Base-by-base conservation (phyloP, 768 basidiomycete species). In the Tulasnella sp. region DNA sequence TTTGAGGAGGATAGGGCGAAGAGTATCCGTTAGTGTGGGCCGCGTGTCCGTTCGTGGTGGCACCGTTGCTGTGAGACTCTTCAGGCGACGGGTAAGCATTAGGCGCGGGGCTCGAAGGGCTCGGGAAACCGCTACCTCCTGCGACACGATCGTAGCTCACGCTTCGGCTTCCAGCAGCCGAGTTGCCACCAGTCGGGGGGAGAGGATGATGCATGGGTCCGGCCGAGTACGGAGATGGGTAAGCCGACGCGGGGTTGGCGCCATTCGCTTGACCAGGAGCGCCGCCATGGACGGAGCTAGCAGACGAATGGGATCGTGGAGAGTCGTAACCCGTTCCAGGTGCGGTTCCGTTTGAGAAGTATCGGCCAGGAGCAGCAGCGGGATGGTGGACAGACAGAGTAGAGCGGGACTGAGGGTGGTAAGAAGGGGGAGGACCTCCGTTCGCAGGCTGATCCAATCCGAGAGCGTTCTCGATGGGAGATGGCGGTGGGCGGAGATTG, bases 201-300 rank as follows among this genome's bases (percentile, higher is more conserved):
- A 86, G 16, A 80, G 67, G 1, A 78, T 77, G 0, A 84, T 83
- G 1, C 85, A 81, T 0, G 85, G 84, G 1, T 84, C 82, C 0
- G 78, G n/a, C n/a, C n/a, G n/a, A n/a, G n/a, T n/a, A n/a, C n/a
- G n/a, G n/a, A n/a, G n/a, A n/a, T n/a, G n/a, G 75, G 77, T 79
- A 3, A 77, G 80, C 64, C 82, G 87, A 86, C 16, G 83, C 85
- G 0, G 84, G 83, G 41, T 88, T 80, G 0, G 85, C 80, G 0
- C n/a, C n/a, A n/a, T n/a, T n/a, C n/a, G n/a, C n/a, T n/a, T n/a
- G n/a, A n/a, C n/a, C n/a, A n/a, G 86, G 87, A 0, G 87, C 86
- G 0, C 87, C 86, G 86, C 26, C n/a, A n/a, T n/a, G n/a, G n/a
- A n/a, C n/a, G n/a, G n/a, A n/a, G n/a, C n/a, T n/a, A n/a, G n/a